Evolutionary conservation across 164 flowering plant species (phyloP).

Genomic region (Cinnamomum chago): DNA sequence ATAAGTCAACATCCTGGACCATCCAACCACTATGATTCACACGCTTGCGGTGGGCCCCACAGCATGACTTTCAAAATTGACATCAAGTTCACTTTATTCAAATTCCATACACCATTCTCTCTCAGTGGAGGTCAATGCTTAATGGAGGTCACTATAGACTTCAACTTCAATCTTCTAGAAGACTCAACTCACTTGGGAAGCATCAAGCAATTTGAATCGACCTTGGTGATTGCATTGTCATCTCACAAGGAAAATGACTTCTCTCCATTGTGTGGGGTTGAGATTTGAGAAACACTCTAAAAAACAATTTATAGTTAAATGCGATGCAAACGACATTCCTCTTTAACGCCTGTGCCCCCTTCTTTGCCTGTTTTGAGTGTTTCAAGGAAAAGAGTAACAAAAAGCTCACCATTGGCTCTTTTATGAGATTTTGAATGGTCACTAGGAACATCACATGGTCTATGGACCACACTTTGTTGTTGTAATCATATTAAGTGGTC

Average conservation of each 20-base stretch:
- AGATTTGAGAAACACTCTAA: conserved; percentile 3
- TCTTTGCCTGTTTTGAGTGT: not conserved
- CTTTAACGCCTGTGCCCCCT: not conserved
- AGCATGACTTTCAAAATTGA: not conserved
- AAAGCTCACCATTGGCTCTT: conserved; percentile 26
- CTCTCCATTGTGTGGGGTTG: too few species aligned
- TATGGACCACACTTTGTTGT: not conserved
- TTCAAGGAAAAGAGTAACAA: conserved; percentile 11
- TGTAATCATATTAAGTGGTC: not conserved
- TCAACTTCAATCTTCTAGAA: not conserved
- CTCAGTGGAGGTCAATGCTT: not conserved
- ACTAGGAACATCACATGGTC: conserved; percentile 1
- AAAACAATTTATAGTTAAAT: not conserved
- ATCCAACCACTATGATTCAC: too few species aligned
- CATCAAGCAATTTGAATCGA: not conserved
- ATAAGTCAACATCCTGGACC: too few species aligned
- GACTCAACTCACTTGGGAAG: not conserved
- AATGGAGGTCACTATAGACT: not conserved
- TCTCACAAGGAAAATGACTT: not conserved
- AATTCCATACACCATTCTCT: not conserved
- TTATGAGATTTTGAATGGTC: conserved; percentile 10
- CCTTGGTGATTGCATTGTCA: not conserved
- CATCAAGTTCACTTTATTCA: not conserved
- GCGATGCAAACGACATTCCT: not conserved
- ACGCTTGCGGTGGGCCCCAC: too few species aligned